These are phyloP conservation scores for Phytopythium helicoides DNA, from an alignment of 352 stramenopile genomes.

Conservation along the genomic window DNA sequence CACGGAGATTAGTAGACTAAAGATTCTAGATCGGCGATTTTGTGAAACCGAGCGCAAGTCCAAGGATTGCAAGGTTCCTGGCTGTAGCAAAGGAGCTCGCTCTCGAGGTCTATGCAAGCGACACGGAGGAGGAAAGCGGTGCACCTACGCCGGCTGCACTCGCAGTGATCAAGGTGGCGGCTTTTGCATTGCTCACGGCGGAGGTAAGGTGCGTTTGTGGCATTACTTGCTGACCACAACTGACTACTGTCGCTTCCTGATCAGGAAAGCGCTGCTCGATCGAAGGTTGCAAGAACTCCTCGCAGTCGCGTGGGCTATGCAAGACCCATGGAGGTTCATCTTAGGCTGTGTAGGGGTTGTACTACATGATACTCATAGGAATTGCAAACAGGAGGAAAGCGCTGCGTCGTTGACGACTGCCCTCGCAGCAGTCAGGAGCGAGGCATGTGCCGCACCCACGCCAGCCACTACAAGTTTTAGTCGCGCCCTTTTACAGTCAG, in stretches of 20 bases:
- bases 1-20: background rate
- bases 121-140: conserved; percentile 81
- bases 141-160: conserved; percentile 43
- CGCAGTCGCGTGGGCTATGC: conserved; percentile 78
- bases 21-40: conserved; percentile 3
- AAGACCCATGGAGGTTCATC: conserved; percentile 82
- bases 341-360: background rate
- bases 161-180: conserved; percentile 86
- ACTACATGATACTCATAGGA: background rate
- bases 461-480: background rate
- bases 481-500: no score
- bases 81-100: conserved; percentile 70
- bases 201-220: conserved; percentile 47
- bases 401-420: conserved; percentile 53
- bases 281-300: conserved; percentile 72
- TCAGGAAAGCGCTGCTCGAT: conserved; percentile 68
- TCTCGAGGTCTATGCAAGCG: conserved; percentile 85
- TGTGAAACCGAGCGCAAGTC: conserved; percentile 54
- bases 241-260: no score
- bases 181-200: conserved; percentile 79
- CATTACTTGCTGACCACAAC: no score
- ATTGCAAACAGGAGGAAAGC: conserved; percentile 50
- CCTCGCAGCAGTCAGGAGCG: conserved; percentile 70
- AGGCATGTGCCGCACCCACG: conserved; percentile 67
- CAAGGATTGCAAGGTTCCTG: conserved; percentile 64